Evolutionary conservation across 2,329 filamentous ascomycete species (phyloP).

Genomic region (Pestalotiopsis fici): DNA sequence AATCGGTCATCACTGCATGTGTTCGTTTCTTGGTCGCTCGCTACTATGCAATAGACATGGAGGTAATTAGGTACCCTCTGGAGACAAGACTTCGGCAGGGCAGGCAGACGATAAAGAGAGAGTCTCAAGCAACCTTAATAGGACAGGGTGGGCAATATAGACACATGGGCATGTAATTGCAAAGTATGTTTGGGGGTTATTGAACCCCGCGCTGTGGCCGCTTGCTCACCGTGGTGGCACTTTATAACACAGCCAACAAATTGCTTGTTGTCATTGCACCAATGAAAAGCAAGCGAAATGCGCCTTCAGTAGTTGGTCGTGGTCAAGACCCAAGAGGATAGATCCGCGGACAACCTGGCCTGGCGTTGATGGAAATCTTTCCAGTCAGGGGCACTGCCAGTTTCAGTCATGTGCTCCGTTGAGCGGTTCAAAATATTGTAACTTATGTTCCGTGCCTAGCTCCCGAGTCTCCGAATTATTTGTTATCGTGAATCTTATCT

Average conservation of each 20-base stretch:
- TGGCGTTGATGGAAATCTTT: neutral
- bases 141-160: neutral
- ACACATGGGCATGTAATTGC: neutral
- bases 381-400: no score
- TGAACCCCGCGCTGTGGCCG: neutral
- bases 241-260: neutral
- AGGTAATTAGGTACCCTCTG: no score
- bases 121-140: neutral
- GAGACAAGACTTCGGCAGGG: no score
- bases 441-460: no score
- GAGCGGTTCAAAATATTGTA: no score
- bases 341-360: neutral
- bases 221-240: neutral
- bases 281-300: neutral
- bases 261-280: neutral
- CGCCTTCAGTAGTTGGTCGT: neutral
- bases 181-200: neutral
- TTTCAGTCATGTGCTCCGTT: neutral
- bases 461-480: no score
- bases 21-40: no score
- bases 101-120: neutral
- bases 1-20: no score
- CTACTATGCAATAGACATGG: no score
- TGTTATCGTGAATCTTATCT: neutral
- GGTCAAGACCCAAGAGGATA: neutral